Percentiles rank a stretch among this genome's conserved stretches.
phyloP scores from a whole-genome alignment of 1,139 yeast genomes.

The Suhomyces bokatorum region DNA sequence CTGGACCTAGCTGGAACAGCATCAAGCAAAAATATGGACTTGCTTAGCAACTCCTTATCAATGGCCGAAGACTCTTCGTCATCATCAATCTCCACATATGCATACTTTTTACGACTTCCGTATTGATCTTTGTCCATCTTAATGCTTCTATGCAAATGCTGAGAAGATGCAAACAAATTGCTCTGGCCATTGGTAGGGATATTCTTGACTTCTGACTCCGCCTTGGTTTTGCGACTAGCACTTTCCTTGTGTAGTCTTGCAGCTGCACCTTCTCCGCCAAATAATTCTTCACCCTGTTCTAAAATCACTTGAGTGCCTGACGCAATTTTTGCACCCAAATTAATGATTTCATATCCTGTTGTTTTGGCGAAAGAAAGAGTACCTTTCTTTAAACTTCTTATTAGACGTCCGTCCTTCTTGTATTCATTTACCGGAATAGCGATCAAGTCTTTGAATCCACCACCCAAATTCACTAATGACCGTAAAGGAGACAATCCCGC shows the following conservation, averaged over 20 bases:
- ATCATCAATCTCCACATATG: conserved; percentile 32
- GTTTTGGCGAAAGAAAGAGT: conserved; percentile 74
- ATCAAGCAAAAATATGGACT: conserved; percentile 16
- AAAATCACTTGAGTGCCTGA: conserved; percentile 84
- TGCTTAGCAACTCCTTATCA: conserved; percentile 12
- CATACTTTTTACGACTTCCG: conserved; percentile 29
- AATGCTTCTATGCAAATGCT: conserved; percentile 21
- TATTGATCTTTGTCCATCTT: conserved; percentile 23
- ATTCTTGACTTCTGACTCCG: neutral
- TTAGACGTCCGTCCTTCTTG: conserved; percentile 66
- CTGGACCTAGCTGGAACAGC: neutral
- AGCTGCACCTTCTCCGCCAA: conserved; percentile 67
- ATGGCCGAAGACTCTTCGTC: conserved; percentile 23
- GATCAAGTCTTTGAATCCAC: conserved; percentile 73
- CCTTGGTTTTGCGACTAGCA: neutral
- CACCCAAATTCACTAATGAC: conserved; percentile 74
- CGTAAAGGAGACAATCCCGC: conserved; percentile 84
- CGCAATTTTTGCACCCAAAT: conserved; percentile 81
- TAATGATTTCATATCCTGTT: conserved; percentile 78
- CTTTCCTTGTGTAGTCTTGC: conserved; percentile 28
- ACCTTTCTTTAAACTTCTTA: conserved; percentile 75
- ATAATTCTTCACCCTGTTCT: conserved; percentile 74
- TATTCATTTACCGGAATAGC: conserved; percentile 76
- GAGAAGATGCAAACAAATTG: conserved; percentile 28
- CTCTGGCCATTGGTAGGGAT: conserved; percentile 2